Percentiles rank a stretch among this genome's conserved stretches.
Evolutionary conservation across 495 filamentous ascomycete genomes (phyloP).

Genomic region (Penicillium turbatum): DNA sequence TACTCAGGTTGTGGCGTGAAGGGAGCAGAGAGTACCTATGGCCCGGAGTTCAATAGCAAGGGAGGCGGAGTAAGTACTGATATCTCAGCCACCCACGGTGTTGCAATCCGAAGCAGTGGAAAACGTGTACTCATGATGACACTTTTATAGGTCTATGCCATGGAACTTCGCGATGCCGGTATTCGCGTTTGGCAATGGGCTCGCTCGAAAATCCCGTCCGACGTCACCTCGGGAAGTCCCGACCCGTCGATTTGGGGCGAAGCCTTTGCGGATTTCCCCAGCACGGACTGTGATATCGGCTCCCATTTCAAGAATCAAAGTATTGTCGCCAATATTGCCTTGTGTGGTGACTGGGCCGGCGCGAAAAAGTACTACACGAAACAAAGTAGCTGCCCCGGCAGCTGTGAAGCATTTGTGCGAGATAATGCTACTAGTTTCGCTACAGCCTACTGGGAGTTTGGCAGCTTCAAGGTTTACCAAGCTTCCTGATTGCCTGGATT

Average conservation of each 20-base stretch:
- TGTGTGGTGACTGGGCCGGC: constrained; percentile 33
- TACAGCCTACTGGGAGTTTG: constrained; percentile 41
- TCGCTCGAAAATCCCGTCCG: constrained; percentile 28
- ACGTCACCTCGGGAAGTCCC: constrained; percentile 26
- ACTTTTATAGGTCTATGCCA: constrained; percentile 29
- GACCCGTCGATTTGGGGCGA: constrained; percentile 30
- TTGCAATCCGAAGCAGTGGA: not conserved
- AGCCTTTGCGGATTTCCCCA: constrained; percentile 40
- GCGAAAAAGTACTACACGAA: constrained; percentile 23
- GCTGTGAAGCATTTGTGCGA: constrained; percentile 32
- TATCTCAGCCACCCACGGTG: not conserved
- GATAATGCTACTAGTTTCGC: constrained; percentile 28
- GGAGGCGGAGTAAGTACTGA: constrained; percentile 33
- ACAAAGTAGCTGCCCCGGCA: constrained; percentile 30
- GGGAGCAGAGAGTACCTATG: constrained; percentile 28
- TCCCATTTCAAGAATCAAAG: constrained; percentile 40
- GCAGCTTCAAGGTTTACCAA: constrained; percentile 34
- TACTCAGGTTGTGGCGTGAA: constrained; percentile 38
- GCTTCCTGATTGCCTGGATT: not conserved
- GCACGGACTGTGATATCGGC: constrained; percentile 36
- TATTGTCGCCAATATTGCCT: constrained; percentile 41
- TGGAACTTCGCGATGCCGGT: constrained; percentile 34
- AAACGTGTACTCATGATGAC: not conserved
- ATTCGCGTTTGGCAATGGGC: constrained; percentile 42
- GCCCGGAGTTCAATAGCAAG: constrained; percentile 35